Percentiles rank a stretch among this genome's conserved stretches.
Conservation (phyloP, 164 flowering plant species). For the Sedum album region DNA sequence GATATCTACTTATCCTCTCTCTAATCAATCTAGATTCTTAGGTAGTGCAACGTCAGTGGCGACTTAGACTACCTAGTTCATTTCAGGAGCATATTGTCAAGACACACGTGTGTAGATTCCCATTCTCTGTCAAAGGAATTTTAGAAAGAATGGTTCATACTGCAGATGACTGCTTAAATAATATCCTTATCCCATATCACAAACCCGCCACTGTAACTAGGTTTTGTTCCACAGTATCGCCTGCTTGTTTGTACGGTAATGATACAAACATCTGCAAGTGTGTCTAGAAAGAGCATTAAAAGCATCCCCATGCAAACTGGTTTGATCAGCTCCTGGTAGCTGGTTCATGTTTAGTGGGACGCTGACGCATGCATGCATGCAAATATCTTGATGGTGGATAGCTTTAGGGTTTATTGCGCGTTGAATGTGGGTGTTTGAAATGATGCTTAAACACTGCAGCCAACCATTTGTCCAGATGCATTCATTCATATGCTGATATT, state of each 20-base stretch:
- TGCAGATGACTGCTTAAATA: not conserved
- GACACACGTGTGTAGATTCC: constrained; percentile 1
- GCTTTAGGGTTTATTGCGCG: not conserved
- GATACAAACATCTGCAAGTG: not conserved
- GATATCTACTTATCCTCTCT: not conserved
- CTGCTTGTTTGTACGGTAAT: not conserved
- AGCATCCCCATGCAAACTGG: not conserved
- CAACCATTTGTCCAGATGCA: not conserved
- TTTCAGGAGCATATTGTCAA: not conserved
- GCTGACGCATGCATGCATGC: not conserved
- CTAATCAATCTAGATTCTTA: not conserved
- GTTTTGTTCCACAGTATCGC: constrained; percentile 3
- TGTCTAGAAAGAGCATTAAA: not conserved
- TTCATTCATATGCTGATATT: not conserved
- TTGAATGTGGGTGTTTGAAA: not conserved
- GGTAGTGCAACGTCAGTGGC: not conserved
- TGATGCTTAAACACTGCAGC: not conserved
- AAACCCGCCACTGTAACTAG: constrained; percentile 5
- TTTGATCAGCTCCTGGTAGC: not conserved
- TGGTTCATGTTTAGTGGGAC: not conserved
- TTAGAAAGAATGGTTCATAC: not conserved
- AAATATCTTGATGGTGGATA: not conserved
- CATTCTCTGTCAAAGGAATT: not conserved
- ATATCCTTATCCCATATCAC: not conserved
- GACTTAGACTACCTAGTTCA: not conserved